Percentiles rank a stretch among this genome's conserved stretches.
These are phyloP conservation scores for Boechera retrofracta DNA, from an alignment of 345 rosid genomes.

Conservation along the genomic window DNA sequence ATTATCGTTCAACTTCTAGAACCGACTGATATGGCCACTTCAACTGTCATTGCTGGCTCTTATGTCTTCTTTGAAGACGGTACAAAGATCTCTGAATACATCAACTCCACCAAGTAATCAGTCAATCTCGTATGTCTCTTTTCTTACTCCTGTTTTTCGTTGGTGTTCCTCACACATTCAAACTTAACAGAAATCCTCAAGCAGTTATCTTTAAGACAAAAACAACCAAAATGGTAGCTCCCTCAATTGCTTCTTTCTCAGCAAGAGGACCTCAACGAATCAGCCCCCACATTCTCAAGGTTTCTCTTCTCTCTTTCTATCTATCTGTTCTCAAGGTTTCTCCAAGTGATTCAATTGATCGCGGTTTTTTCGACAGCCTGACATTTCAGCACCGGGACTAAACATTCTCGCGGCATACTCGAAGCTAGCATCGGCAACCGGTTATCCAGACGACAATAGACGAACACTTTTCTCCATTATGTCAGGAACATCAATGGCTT, in stretches of 20 bases:
- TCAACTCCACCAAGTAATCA: constrained; percentile 75
- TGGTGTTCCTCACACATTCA: constrained; percentile 19
- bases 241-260: constrained; percentile 70
- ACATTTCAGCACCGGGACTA: constrained; percentile 81
- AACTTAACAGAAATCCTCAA: constrained; percentile 54
- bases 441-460: constrained; percentile 51
- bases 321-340: not conserved
- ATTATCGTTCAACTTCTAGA: constrained; percentile 46
- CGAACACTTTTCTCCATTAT: constrained; percentile 54
- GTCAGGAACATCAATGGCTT: constrained; percentile 94
- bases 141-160: not conserved
- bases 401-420: constrained; percentile 80
- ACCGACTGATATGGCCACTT: constrained; percentile 45
- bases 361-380: constrained; percentile 60
- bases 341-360: not conserved
- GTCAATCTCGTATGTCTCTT: not conserved
- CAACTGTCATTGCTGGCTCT: constrained; percentile 53
- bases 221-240: constrained; percentile 52
- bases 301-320: constrained; percentile 13
- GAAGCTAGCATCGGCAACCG: constrained; percentile 53
- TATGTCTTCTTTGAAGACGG: constrained; percentile 51
- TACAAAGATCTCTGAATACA: constrained; percentile 58
- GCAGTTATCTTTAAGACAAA: constrained; percentile 65
- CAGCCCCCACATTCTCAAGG: constrained; percentile 77
- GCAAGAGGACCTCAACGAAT: constrained; percentile 79